Conservation (phyloP, 768 basidiomycete species). For the Cyclocybe cylindracea region DNA sequence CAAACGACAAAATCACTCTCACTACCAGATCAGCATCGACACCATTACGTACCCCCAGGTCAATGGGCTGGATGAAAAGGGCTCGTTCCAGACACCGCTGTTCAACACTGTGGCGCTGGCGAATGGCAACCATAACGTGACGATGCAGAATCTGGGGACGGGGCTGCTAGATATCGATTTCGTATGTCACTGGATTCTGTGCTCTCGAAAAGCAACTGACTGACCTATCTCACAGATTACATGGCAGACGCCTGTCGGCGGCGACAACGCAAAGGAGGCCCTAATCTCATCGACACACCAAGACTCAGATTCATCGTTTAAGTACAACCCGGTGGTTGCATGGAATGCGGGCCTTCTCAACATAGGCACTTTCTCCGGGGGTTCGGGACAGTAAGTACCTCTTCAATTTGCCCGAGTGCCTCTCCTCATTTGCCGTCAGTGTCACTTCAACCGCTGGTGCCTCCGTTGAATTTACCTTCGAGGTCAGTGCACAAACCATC, state of each 20-base stretch:
- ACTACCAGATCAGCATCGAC: conserved; percentile 45
- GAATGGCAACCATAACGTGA: conserved; percentile 38
- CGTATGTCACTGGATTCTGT: conserved; percentile 28
- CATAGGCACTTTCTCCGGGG: conserved; percentile 43
- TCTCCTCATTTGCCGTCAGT: conserved; percentile 12
- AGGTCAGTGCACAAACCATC: conserved; percentile 11
- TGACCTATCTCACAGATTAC: conserved; percentile 26
- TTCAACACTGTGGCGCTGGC: conserved; percentile 34
- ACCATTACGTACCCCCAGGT: conserved; percentile 20
- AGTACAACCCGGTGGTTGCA: conserved; percentile 27
- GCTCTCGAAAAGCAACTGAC: neutral
- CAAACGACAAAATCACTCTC: conserved; percentile 47
- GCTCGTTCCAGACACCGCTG: conserved; percentile 41
- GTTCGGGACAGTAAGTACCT: conserved; percentile 43
- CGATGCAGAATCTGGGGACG: conserved; percentile 28
- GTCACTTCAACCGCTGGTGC: conserved; percentile 21
- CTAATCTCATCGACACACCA: conserved; percentile 28
- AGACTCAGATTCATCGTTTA: conserved; percentile 37
- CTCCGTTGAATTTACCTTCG: conserved; percentile 23
- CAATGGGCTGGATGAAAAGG: conserved; percentile 29
- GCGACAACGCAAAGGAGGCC: conserved; percentile 15
- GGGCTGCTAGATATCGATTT: conserved; percentile 48
- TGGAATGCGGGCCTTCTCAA: conserved; percentile 35
- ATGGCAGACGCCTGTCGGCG: conserved; percentile 31
- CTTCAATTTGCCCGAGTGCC: neutral